These are phyloP conservation scores for Pichia sporocuriosa DNA, from an alignment of 805 yeast species.

Conservation along the genomic window DNA sequence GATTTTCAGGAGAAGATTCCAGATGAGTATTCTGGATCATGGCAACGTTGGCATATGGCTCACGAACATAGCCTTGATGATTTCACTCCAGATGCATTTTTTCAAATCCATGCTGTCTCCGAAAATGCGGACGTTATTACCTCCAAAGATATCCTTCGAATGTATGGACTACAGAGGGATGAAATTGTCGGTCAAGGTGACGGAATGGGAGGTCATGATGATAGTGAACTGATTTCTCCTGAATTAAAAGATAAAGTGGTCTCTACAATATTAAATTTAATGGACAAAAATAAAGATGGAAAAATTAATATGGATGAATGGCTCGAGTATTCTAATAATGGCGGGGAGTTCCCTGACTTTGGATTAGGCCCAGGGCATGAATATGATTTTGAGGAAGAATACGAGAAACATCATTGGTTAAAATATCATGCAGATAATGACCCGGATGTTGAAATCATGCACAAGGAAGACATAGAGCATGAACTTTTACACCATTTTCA, in stretches of 20 bases:
- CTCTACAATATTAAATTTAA: constrained; percentile 43
- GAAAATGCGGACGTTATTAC: constrained; percentile 44
- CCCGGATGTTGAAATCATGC: constrained; percentile 75
- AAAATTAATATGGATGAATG: constrained; percentile 64
- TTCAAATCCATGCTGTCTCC: constrained; percentile 70
- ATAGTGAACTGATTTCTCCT: constrained; percentile 51
- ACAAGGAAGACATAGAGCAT: constrained; percentile 84
- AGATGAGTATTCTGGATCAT: constrained; percentile 39
- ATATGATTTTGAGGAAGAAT: constrained; percentile 87
- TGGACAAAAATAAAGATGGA: constrained; percentile 65
- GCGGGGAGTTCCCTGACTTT: constrained; percentile 81
- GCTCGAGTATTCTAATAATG: constrained; percentile 48
- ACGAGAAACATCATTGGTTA: constrained; percentile 93
- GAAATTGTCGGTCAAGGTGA: constrained; percentile 81
- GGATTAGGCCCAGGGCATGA: constrained; percentile 87
- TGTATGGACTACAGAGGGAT: constrained; percentile 73
- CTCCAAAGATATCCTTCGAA: constrained; percentile 55
- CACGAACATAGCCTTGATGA: constrained; percentile 64
- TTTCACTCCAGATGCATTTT: constrained; percentile 51
- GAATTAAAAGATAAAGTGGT: constrained; percentile 52
- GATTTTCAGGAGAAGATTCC: constrained; percentile 42
- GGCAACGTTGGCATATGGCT: constrained; percentile 90
- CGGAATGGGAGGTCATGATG: constrained; percentile 78
- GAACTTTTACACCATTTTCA: constrained; percentile 81
- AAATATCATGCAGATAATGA: constrained; percentile 69